Base-by-base conservation (phyloP, 2,329 filamentous ascomycete species). In the Xylaria sp. region DNA sequence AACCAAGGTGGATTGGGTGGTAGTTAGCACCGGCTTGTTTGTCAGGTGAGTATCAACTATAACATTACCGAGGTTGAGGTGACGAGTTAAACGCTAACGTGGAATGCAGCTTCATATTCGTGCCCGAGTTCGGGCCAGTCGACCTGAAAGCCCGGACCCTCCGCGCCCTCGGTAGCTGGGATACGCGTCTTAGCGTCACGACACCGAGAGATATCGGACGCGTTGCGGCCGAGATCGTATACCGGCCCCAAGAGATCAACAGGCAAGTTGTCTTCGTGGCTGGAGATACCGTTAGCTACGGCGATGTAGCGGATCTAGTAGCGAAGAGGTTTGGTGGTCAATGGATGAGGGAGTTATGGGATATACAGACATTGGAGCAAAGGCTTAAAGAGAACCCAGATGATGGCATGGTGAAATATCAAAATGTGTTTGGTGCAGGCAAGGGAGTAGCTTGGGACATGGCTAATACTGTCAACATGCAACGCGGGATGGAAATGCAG, bases 21-120 rank as follows among this genome's bases (percentile, higher is more conserved):
- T 93, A 65, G 82, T 93, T 0, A 89, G 86, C n/a, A 90, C 89
- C 12, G 91, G 90, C 0, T 81, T 93, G 69, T 93, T 93, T 73
- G 54, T 70, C n/a, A 69, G 68, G 68, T 69, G 7, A 62, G 68
- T 55, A 8, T 34, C 39, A 19, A 17, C 14, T 4, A 32, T 12
- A 8, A 19, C 4, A 12, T 19, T 19, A 6, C n/a, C 27, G 24
- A 24, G 32, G 19, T n/a, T n/a, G n/a, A 24, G 50, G 42, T 11
- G 11, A 1, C 27, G 17, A 32, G 24, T 11, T 36, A 2, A n/a
- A 24, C 36, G 17, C 60, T 67, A 8, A 63, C 17, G 21, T 6
- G 2, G 19, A 11, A 48, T 90, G 87, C 80, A 90, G 86, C 71
- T 93, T 93, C 73, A 74, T 93, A 19, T 92, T 93, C 73, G 83